These are phyloP conservation scores for Ophiostoma quercus DNA, from an alignment of 2,329 filamentous ascomycete species.

Conservation along the genomic window DNA sequence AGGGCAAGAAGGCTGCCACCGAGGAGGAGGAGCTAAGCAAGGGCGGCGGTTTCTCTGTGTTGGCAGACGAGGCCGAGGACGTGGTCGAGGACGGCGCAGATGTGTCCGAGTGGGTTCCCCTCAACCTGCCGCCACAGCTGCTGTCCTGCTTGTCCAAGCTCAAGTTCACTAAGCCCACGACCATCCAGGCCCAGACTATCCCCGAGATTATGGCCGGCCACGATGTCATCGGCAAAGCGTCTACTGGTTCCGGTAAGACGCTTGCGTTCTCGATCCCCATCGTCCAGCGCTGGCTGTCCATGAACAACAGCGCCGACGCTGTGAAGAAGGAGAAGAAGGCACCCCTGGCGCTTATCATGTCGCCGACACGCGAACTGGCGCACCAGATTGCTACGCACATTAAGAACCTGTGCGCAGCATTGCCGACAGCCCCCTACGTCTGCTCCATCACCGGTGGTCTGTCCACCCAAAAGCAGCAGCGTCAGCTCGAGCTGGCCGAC, in stretches of 20 bases:
- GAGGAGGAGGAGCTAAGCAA: conserved; percentile 16
- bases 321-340: conserved; percentile 33
- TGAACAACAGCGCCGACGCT: conserved; percentile 30
- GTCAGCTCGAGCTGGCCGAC: conserved; percentile 76
- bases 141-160: conserved; percentile 71
- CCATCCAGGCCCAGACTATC: conserved; percentile 74
- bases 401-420: conserved; percentile 61
- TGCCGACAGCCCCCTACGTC: conserved; percentile 62
- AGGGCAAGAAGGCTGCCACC: conserved; percentile 17
- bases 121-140: conserved; percentile 67
- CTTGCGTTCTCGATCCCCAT: conserved; percentile 93
- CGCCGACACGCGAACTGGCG: conserved; percentile 87
- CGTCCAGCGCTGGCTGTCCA: conserved; percentile 70
- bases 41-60: conserved; percentile 44
- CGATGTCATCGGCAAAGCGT: conserved; percentile 92
- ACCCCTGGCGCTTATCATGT: conserved; percentile 75
- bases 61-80: conserved; percentile 45
- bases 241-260: conserved; percentile 95
- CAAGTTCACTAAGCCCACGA: conserved; percentile 73
- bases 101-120: conserved; percentile 69
- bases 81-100: conserved; percentile 55
- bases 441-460: conserved; percentile 87
- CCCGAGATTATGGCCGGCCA: conserved; percentile 76
- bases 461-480: conserved; percentile 90
- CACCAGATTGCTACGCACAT: conserved; percentile 87